A percentile compares a stretch with the other conserved stretches of the same genome.
These are phyloP conservation scores for Aegilops longissima DNA, from an alignment of 176 grass and related monocot genomes.

Conservation along the genomic window DNA sequence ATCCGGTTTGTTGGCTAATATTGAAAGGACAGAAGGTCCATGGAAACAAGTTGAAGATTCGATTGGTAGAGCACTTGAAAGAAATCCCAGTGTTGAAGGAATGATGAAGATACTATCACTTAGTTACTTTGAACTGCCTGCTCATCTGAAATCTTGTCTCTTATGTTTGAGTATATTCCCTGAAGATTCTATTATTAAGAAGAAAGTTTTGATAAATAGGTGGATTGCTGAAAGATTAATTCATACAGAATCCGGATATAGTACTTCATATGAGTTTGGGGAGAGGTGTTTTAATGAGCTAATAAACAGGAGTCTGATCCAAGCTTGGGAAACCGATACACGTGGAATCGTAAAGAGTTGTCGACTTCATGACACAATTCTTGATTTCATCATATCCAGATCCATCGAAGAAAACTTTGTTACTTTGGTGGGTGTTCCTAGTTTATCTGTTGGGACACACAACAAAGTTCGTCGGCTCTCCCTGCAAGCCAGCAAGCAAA, in stretches of 20 bases:
- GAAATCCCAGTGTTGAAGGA: background rate
- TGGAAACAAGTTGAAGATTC: background rate
- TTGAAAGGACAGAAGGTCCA: background rate
- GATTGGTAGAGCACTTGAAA: background rate
- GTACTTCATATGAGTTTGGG: too few relatives aligned
- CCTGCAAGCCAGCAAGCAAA: background rate
- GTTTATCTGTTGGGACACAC: background rate
- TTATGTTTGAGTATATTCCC: background rate
- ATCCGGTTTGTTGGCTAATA: background rate
- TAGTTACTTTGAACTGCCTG: background rate
- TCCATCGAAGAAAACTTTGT: conserved; percentile 33
- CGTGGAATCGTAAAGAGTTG: background rate
- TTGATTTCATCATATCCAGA: background rate
- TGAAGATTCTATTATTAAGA: too few relatives aligned
- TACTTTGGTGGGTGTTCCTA: background rate
- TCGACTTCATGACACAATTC: background rate
- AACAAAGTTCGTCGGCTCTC: background rate
- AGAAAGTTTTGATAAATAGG: too few relatives aligned
- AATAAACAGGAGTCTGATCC: too few relatives aligned
- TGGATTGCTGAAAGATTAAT: too few relatives aligned
- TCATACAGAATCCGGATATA: too few relatives aligned
- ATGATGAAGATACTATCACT: background rate
- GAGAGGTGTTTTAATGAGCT: too few relatives aligned
- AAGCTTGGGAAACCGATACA: too few relatives aligned
- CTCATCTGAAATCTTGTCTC: background rate